Base-by-base conservation (phyloP, 805 yeast genomes). In the Yarrowia sp. region DNA sequence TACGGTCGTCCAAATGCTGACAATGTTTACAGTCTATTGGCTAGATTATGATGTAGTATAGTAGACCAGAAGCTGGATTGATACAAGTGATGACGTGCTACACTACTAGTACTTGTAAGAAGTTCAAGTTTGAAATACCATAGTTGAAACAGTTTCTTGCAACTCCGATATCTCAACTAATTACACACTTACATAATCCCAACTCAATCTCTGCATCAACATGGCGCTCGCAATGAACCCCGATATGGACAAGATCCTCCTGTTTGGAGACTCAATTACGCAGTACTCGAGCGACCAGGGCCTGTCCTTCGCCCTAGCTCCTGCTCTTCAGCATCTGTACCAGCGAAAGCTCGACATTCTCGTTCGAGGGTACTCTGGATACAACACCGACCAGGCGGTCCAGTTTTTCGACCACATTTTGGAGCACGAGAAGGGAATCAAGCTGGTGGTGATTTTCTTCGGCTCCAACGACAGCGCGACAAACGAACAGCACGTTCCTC, bases 391-490 rank as follows among this genome's bases (percentile, higher is more conserved):
- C 33, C 85, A 85, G 74, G 90, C 82, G 0, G 68, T 76, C 9
- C 72, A 77, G 49, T 66, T 88, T 4, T 67, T 81, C 4, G 81
- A 82, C n/a, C 73, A 76, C 41, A 74, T 86, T 12, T 72, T 90
- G 32, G 75, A 78, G 21, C 68, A 72, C 4, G 88, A 84, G 64
- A 73, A 81, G 49, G 70, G 72, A 63, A 74, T 83, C 56, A 63
- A 63, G 62, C 61, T 66, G 42, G 66, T 62, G 67, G 69, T 66
- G 10, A 74, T 90, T 1, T 90, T 87, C 70, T 84, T 89, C 67
- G 97, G 97, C 4, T 81, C 96, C 13, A 91, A 91, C 69, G 97
- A 91, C 71, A 78, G 87, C 0, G 78, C 81, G 3, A 65, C 74
- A 8, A 76, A 70, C 0, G 80, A 79, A 4, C 84, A 81, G 65